Base-by-base conservation (phyloP, 345 rosid species). In the Dovyalis caffra region DNA sequence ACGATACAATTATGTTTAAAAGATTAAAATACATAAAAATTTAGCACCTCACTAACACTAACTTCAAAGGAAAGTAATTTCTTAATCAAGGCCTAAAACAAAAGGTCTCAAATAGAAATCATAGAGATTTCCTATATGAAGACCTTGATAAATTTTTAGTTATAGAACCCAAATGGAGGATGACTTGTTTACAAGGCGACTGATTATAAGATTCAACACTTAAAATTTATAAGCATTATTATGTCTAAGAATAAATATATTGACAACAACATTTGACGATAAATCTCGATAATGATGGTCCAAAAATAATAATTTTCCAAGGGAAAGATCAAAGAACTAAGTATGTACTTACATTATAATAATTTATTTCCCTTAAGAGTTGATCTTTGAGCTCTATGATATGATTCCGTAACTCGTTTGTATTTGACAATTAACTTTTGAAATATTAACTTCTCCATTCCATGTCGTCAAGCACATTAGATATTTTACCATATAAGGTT, bases 341-440 rank as follows among this genome's bases (percentile, higher is more conserved):
- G 16, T 20, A 29, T 28, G 28, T 58, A 74, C 97, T 87, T 79
- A 96, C 99, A 67, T 80, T 80, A 64, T 90, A 89, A 77, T 87
- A 86, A 82, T 77, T 79, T 76, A 87, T 89, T 85, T 96, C 99
- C 74, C 82, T 86, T 6, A 21, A 68, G 26, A 90, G 87, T 78
- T 88, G 90, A 78, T 87, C 90, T 83, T 86, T 92, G 73, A 96
- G 84, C 75, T 81, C 89, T 69, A 84, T 20, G 5, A 93, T 69
- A 73, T 82, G 88, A 74, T 82, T 85, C 73, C 49, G 84, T 23
- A 92, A 77, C 74, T 87, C 81, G 74, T 74, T 86, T 66, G 73
- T 71, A 75, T 84, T 86, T 15, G 82, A 79, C 16, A 74, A 76
- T 75, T 89, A 86, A 65, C 82, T 80, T 38, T 82, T 90, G 75